phyloP scores from a whole-genome alignment of 1,284 basidiomycete species.

The Bjerkandera adusta region DNA sequence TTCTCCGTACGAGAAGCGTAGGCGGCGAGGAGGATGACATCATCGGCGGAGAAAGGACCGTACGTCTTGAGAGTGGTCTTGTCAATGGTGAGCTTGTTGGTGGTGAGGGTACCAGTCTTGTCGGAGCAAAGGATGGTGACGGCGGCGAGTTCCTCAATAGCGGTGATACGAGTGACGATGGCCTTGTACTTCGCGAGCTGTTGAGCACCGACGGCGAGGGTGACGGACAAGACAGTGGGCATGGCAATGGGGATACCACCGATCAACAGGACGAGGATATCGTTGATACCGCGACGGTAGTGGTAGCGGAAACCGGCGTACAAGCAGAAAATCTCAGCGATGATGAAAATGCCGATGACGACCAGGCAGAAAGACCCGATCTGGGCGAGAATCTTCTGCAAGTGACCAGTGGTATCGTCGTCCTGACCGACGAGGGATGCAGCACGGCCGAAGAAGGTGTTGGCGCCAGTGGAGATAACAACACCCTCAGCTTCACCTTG shows the following conservation, averaged over 20 bases:
- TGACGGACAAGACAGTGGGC: slow-evolving; percentile 96
- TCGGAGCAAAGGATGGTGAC: slow-evolving; percentile 97
- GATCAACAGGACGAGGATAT: slow-evolving; percentile 96
- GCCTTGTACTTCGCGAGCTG: slow-evolving; percentile 99
- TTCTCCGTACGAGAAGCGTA: slow-evolving; percentile 98
- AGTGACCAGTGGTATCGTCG: slow-evolving; percentile 94
- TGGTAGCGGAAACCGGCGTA: slow-evolving; percentile 86
- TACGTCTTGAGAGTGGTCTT: slow-evolving; percentile 91
- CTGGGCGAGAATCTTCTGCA: slow-evolving; percentile 96
- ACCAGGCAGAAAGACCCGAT: slow-evolving; percentile 96
- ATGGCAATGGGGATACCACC: slow-evolving; percentile 99
- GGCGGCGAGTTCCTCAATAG: slow-evolving; percentile 95
- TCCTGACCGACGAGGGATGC: slow-evolving; percentile 95
- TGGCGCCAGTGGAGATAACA: slow-evolving; percentile 94
- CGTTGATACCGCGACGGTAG: slow-evolving; percentile 94
- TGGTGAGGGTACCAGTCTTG: slow-evolving; percentile 96
- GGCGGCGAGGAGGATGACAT: slow-evolving; percentile 90
- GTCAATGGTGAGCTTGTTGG: slow-evolving; percentile 99
- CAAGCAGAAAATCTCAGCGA: slow-evolving; percentile 87
- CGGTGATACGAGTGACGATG: slow-evolving; percentile 97
- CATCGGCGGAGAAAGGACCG: slow-evolving; percentile 84
- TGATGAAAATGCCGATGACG: slow-evolving; percentile 90
- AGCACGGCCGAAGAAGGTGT: slow-evolving; percentile 95
- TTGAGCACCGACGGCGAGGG: slow-evolving; percentile 96
- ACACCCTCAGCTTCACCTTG: slow-evolving; percentile 97